Evolutionary conservation across 2,329 filamentous ascomycete species (phyloP), one percentile per base, ranked within the genome.

Genomic region (Claviceps citrina): DNA sequence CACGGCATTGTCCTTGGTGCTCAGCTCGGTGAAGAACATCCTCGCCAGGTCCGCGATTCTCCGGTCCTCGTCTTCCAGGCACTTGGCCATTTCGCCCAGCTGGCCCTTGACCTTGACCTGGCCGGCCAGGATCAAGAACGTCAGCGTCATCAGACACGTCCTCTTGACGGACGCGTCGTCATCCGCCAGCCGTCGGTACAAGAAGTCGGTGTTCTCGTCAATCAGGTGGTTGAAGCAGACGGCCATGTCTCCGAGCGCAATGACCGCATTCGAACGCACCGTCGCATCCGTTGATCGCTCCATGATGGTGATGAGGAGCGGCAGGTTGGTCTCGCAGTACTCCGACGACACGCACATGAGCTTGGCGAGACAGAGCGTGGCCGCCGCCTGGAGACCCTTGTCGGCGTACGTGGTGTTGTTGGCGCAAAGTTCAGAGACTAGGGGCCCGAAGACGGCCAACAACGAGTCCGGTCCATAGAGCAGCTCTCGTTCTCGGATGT

Each of bases 31-130:
- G 61, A 98, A 98, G 74, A 98, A 98, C 89, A 96, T 96, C 43
- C 85, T 73, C 12, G 86, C 84, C 54, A 98, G 72, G 55, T 98
- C 91, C 1, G 87, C 84, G 46, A 96, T 94, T 45, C 84, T 76
- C 61, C 87, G 86, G 55, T 98, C 93, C n/a, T 79, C 77, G 54
- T 98, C 91, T 61, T 98, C 91, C 24, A 98, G 72, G 50, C 91
- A 98, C 65, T 98, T 98, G 42, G 91, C 91, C 91, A 98, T 98
- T 65, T 96, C 89, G 36, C 91, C 91, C 9, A 98, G 68, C 61
- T 98, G 91, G 20, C 91, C 91, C 68, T 98, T 98, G 60, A 98
- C 91, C 70, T 98, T 98, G 65, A 98, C 89, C 61, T 98, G 91
- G 20, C 93, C 91, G 1, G 91, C 91, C 33, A 98, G 65, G 51